Percentiles rank a stretch among this genome's conserved stretches.
Conservation (phyloP, 192 early-diverging fungal genomes). For the Entomortierella beljakovae region DNA sequence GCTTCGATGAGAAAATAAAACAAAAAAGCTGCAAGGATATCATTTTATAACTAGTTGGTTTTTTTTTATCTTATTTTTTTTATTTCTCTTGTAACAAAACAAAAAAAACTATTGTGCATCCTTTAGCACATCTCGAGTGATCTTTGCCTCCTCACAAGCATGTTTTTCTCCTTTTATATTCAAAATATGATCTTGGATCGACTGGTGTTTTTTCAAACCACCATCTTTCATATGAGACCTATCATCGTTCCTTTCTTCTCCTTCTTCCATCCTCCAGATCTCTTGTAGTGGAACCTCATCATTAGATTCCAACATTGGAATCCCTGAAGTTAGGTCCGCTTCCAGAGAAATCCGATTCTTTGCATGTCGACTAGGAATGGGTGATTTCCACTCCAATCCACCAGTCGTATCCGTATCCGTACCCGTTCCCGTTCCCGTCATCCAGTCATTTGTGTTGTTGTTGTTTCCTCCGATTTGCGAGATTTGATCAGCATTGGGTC, state of each 20-base stretch:
- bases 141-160: slow-evolving; percentile 32
- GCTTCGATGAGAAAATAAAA: too few relatives aligned
- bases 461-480: not conserved
- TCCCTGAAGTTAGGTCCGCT: slow-evolving; percentile 7
- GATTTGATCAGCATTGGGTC: too few relatives aligned
- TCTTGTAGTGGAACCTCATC: slow-evolving; percentile 46
- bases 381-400: not conserved
- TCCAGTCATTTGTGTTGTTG: not conserved
- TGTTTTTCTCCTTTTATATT: slow-evolving; percentile 37
- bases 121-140: slow-evolving; percentile 22
- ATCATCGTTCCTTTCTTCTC: slow-evolving; percentile 37
- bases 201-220: not conserved
- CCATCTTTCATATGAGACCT: not conserved
- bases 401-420: not conserved
- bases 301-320: slow-evolving; percentile 27
- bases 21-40: too few relatives aligned
- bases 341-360: not conserved
- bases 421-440: not conserved
- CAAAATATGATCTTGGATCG: slow-evolving; percentile 1
- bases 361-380: not conserved
- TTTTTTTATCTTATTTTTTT: too few relatives aligned
- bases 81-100: too few relatives aligned
- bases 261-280: slow-evolving; percentile 51
- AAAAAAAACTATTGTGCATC: too few relatives aligned
- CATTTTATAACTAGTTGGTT: too few relatives aligned